Evolutionary conservation across 768 basidiomycete genomes (phyloP).

Genomic region (Gymnopilus junonius): DNA sequence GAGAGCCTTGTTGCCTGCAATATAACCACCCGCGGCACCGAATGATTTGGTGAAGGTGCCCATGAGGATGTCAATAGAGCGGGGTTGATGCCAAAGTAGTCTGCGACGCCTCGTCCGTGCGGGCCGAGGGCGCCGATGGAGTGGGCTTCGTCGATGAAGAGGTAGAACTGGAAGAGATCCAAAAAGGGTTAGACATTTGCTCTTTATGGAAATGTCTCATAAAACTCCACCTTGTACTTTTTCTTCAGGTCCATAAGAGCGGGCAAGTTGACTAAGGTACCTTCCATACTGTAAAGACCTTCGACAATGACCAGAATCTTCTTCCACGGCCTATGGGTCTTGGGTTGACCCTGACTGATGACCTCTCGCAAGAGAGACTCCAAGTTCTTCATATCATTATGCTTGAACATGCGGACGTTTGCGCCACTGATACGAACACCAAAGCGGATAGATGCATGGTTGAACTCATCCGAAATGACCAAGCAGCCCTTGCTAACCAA

Average conservation of each 20-base stretch:
- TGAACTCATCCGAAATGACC: constrained; percentile 96
- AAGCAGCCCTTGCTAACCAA: constrained; percentile 89
- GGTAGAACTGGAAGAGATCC: constrained; percentile 73
- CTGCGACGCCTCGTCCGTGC: constrained; percentile 91
- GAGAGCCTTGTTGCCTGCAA: constrained; percentile 80
- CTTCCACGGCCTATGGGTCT: constrained; percentile 99
- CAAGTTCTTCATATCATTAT: constrained; percentile 88
- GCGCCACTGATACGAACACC: constrained; percentile 91
- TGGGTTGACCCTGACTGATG: constrained; percentile 96
- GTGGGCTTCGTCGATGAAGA: constrained; percentile 97
- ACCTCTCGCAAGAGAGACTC: constrained; percentile 85
- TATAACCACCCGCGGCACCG: constrained; percentile 93
- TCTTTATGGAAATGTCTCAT: not conserved
- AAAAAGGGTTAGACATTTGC: constrained; percentile 5
- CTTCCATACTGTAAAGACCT: constrained; percentile 98
- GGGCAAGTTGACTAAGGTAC: constrained; percentile 89
- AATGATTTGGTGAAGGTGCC: constrained; percentile 98
- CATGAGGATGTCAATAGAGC: constrained; percentile 91
- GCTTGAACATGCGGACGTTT: constrained; percentile 92
- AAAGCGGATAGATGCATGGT: constrained; percentile 94
- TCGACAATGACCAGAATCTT: constrained; percentile 96
- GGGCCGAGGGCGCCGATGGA: constrained; percentile 96
- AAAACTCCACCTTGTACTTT: constrained; percentile 82
- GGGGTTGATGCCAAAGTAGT: constrained; percentile 88
- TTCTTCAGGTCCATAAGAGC: constrained; percentile 83